Evolutionary conservation across 768 basidiomycete genomes (phyloP).

Genomic region (Podaxis carcinomalis): DNA sequence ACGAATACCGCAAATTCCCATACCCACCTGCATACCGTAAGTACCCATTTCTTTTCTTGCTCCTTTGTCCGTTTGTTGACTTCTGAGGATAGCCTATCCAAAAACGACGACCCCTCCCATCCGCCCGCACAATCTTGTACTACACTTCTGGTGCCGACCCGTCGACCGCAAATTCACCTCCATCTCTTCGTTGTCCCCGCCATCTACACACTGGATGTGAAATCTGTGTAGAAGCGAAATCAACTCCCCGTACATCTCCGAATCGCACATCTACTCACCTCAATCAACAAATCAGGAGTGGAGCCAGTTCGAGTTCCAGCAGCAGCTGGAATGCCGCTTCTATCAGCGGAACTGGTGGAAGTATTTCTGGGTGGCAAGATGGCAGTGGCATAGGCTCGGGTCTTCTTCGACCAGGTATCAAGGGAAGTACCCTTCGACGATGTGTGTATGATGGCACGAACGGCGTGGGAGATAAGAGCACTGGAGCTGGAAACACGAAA

Average conservation of each 20-base stretch:
- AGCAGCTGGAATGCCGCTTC: conserved; percentile 6
- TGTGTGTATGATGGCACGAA: conserved; percentile 24
- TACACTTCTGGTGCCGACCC: conserved; percentile 64
- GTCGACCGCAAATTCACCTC: conserved; percentile 56
- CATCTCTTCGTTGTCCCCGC: conserved; percentile 63
- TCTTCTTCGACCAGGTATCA: conserved; percentile 48
- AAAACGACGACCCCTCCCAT: conserved; percentile 26
- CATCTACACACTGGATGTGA: conserved; percentile 72
- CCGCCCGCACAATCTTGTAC: conserved; percentile 39
- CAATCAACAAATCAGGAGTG: not conserved
- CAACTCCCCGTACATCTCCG: conserved; percentile 19
- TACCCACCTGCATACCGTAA: conserved; percentile 4
- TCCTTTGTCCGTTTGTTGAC: not conserved
- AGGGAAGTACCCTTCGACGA: conserved; percentile 59
- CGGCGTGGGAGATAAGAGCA: conserved; percentile 17
- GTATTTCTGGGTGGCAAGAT: conserved; percentile 72
- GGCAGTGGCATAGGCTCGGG: conserved; percentile 73
- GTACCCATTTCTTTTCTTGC: not conserved
- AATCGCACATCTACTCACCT: not conserved
- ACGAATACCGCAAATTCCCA: not conserved
- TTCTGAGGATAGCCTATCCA: not conserved
- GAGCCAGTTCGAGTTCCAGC: not conserved
- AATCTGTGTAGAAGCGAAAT: conserved; percentile 69
- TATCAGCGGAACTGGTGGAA: conserved; percentile 27
- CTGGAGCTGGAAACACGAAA: conserved; percentile 58